A percentile compares a stretch with the other conserved stretches of the same genome.
phyloP scores from a whole-genome alignment of 805 yeast genomes.

The Ogataea methanolica region DNA sequence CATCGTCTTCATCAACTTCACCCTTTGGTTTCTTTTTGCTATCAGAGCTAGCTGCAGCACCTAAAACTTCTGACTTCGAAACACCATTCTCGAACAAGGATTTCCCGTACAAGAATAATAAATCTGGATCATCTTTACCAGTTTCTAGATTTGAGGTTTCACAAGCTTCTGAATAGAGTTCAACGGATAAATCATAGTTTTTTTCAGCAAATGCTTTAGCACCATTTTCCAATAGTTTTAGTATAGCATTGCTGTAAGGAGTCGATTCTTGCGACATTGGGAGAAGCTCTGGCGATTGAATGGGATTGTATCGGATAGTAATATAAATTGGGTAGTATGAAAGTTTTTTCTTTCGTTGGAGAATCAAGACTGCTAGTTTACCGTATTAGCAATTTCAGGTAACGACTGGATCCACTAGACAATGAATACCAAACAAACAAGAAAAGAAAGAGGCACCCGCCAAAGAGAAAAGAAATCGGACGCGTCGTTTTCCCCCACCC shows the following conservation, averaged over 20 bases:
- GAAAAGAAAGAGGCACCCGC: no score
- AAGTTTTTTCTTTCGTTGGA: no score
- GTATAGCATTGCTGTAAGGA: conserved; percentile 38
- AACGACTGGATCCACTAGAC: no score
- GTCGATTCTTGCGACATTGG: conserved; percentile 1
- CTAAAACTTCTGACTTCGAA: conserved; percentile 69
- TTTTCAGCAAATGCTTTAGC: conserved; percentile 59
- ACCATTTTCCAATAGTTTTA: conserved; percentile 52
- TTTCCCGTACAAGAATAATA: conserved; percentile 72
- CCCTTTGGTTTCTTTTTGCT: conserved; percentile 10
- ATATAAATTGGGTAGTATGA: no score
- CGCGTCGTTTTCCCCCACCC: no score
- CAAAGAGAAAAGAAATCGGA: no score
- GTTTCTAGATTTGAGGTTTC: conserved; percentile 43
- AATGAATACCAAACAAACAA: no score
- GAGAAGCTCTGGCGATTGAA: no score
- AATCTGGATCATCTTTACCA: conserved; percentile 68
- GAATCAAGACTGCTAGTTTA: no score
- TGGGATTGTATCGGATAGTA: no score
- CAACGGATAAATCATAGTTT: conserved; percentile 65
- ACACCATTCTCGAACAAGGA: conserved; percentile 77
- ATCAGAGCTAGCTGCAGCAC: conserved; percentile 34
- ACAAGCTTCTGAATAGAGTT: conserved; percentile 71
- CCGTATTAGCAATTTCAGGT: no score
- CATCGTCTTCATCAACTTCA: conserved; percentile 29